Evolutionary conservation across 441 rosid species (phyloP).

Genomic region (Pelargonium myrrhifolium): DNA sequence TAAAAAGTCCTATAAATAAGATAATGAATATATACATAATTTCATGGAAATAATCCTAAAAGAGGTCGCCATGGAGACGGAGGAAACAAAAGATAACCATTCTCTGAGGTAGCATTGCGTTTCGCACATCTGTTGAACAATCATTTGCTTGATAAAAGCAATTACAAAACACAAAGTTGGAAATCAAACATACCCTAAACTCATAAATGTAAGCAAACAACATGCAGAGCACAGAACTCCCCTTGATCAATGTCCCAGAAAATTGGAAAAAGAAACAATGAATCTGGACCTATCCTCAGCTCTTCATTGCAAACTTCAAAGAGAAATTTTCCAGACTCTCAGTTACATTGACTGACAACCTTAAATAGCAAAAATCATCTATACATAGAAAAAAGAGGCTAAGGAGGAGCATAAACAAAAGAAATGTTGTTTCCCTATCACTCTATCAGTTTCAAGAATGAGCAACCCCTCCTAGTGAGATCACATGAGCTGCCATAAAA

Average conservation of each 20-base stretch:
- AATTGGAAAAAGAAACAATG: not conserved
- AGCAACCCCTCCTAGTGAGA: not conserved
- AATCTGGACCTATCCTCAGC: not conserved
- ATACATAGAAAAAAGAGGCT: not conserved
- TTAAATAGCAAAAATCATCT: not conserved
- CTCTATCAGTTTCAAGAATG: not conserved
- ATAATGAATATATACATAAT: too few species aligned
- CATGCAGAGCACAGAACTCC: not conserved
- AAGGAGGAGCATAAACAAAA: too few species aligned
- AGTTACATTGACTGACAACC: not conserved
- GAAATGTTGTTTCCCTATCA: not conserved
- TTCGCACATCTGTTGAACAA: too few species aligned
- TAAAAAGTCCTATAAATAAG: too few species aligned
- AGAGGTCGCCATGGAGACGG: too few species aligned
- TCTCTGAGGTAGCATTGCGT: too few species aligned
- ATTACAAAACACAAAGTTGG: not conserved
- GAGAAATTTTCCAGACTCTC: not conserved
- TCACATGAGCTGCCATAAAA: not conserved
- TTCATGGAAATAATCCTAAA: too few species aligned
- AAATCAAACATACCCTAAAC: not conserved
- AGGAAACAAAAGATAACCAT: not conserved
- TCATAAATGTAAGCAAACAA: not conserved
- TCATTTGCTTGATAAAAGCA: not conserved
- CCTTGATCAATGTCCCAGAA: not conserved
- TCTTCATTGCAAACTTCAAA: not conserved